These are phyloP conservation scores for Tillandsia fasciculata DNA, from an alignment of 176 grass and related monocot genomes.

Conservation along the genomic window DNA sequence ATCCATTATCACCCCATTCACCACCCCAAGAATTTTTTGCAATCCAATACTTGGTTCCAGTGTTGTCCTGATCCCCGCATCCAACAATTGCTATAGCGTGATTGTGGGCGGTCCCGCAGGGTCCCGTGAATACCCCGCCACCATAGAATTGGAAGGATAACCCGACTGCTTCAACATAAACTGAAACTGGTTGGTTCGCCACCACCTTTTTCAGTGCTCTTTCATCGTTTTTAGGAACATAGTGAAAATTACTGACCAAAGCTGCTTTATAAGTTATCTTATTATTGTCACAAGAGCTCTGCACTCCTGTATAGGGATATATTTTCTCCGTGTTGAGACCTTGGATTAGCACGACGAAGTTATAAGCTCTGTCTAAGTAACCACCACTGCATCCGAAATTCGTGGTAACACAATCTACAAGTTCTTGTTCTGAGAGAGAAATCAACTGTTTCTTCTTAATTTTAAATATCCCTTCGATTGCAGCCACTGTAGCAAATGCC, in stretches of 20 bases:
- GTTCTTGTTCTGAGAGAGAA: constrained; percentile 43
- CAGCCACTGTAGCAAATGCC: constrained; percentile 41
- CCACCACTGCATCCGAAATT: constrained; percentile 34
- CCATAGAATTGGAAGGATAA: constrained; percentile 1
- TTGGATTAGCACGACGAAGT: constrained; percentile 31
- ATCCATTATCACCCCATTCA: background rate
- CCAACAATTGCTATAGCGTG: background rate
- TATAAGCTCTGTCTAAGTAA: constrained; percentile 8
- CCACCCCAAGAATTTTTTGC: background rate
- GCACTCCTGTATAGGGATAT: constrained; percentile 34
- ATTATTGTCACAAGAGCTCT: constrained; percentile 2
- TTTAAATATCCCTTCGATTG: constrained; percentile 37
- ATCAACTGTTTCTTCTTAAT: constrained; percentile 30
- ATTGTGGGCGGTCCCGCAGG: background rate
- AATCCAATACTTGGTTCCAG: background rate
- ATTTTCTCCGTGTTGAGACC: constrained; percentile 18
- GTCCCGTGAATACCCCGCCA: background rate
- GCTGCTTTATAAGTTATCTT: background rate
- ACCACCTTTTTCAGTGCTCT: background rate
- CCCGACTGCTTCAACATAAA: background rate
- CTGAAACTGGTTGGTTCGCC: constrained; percentile 5
- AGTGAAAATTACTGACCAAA: constrained; percentile 10
- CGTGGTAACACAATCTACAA: constrained; percentile 40
- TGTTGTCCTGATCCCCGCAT: background rate
- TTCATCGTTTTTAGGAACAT: constrained; percentile 13